These are phyloP conservation scores for Takashimella koratensis DNA, from an alignment of 1,284 basidiomycete species.

Conservation along the genomic window DNA sequence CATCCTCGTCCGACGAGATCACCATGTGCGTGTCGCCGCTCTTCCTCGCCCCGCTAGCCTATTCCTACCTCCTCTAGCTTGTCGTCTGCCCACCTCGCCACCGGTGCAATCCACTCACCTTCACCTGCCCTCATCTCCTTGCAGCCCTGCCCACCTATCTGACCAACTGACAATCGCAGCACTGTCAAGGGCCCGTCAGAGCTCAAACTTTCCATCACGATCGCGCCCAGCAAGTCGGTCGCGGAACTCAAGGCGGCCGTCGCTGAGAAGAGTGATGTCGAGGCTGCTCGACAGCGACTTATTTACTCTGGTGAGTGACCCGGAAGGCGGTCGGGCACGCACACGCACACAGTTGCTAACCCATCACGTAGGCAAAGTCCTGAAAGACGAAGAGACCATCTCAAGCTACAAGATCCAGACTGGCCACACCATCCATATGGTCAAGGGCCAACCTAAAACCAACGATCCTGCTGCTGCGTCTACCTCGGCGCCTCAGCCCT, in stretches of 20 bases:
- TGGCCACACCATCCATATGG: slow-evolving; percentile 86
- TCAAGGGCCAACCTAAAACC: slow-evolving; percentile 72
- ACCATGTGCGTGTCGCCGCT: slow-evolving; percentile 19
- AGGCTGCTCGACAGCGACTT: slow-evolving; percentile 74
- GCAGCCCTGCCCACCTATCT: not conserved
- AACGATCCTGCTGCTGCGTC: slow-evolving; percentile 34
- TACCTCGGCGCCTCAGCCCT: slow-evolving; percentile 52
- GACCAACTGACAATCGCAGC: slow-evolving; percentile 22
- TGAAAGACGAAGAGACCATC: slow-evolving; percentile 75
- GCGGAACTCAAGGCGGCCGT: slow-evolving; percentile 80
- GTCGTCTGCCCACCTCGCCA: not conserved
- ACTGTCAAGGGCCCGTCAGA: slow-evolving; percentile 69
- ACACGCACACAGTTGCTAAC: no score
- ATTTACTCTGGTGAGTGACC: slow-evolving; percentile 72
- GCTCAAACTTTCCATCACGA: slow-evolving; percentile 80
- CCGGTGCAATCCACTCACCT: not conserved
- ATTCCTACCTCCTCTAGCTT: not conserved
- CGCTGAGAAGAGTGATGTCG: slow-evolving; percentile 75
- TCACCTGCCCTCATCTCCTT: not conserved
- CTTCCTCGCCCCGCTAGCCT: not conserved
- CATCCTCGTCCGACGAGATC: slow-evolving; percentile 21
- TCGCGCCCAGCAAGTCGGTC: slow-evolving; percentile 65
- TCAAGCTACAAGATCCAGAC: slow-evolving; percentile 74
- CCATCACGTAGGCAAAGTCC: slow-evolving; percentile 50
- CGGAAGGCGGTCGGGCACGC: not conserved